Percentiles rank a stretch among this genome's conserved stretches.
Evolutionary conservation across 2,329 filamentous ascomycete genomes (phyloP).

Genomic region (Penicillium sp.): DNA sequence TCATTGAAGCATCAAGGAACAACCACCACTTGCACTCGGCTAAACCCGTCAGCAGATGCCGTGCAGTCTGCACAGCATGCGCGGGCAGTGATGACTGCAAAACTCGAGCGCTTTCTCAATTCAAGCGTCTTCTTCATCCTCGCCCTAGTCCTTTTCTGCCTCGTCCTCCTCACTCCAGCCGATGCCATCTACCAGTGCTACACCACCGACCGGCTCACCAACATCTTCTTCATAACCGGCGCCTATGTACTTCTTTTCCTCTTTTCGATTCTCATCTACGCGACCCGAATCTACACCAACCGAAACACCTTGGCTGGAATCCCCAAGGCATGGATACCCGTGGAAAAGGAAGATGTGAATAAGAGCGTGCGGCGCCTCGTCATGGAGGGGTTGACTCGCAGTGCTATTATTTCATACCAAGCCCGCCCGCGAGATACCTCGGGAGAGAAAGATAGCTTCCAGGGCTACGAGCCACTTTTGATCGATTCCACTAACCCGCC

Average conservation of each 20-base stretch:
- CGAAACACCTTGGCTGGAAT: conserved; percentile 72
- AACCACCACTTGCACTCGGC: not conserved
- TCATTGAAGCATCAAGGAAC: not conserved
- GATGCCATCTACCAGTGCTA: conserved; percentile 76
- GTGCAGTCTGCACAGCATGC: conserved; percentile 14
- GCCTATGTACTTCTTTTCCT: conserved; percentile 67
- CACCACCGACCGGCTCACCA: conserved; percentile 60
- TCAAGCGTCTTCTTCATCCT: conserved; percentile 70
- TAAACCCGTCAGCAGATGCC: conserved; percentile 8
- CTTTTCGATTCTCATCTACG: conserved; percentile 69
- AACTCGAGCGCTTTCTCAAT: conserved; percentile 73
- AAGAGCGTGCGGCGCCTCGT: conserved; percentile 72
- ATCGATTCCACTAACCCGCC: conserved; percentile 46
- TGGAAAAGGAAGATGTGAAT: conserved; percentile 77
- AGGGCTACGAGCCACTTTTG: conserved; percentile 29
- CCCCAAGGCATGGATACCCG: conserved; percentile 77
- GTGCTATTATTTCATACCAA: conserved; percentile 74
- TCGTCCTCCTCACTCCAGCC: conserved; percentile 73
- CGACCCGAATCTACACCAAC: conserved; percentile 78
- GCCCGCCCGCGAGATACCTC: conserved; percentile 60
- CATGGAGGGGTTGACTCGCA: conserved; percentile 63
- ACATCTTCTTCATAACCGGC: conserved; percentile 74
- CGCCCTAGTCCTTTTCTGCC: conserved; percentile 63
- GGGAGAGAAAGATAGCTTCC: conserved; percentile 33
- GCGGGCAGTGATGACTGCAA: conserved; percentile 29